Evolutionary conservation across 108 stramenopile genomes (phyloP).

Genomic region (Aurantiochytrium sp.): DNA sequence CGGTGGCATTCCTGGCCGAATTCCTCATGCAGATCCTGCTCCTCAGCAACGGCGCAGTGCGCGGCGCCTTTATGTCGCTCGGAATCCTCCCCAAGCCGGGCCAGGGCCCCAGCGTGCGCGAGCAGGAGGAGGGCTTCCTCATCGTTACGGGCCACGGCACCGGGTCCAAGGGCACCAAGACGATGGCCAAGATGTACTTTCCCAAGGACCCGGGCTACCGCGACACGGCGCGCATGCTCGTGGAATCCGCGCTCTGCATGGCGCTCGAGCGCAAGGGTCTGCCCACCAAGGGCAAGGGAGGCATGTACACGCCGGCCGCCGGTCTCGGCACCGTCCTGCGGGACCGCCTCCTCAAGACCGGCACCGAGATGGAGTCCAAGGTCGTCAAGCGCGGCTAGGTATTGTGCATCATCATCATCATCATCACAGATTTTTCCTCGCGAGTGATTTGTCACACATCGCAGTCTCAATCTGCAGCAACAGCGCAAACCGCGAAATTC

Average conservation of each 20-base stretch:
- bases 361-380: neutral
- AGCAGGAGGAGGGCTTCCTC: neutral
- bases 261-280: neutral
- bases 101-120: neutral
- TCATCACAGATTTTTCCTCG: too few species aligned
- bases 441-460: too few species aligned
- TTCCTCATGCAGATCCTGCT: neutral
- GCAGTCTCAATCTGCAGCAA: too few species aligned
- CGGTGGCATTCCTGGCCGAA: neutral
- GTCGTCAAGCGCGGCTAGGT: too few species aligned
- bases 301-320: neutral
- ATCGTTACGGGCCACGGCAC: neutral
- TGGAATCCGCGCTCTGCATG: conserved; percentile 4
- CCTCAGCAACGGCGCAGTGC: neutral
- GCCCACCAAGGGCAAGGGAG: neutral
- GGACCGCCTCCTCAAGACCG: neutral
- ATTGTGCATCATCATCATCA: too few species aligned
- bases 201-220: neutral
- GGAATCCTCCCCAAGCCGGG: neutral
- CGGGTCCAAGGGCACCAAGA: neutral
- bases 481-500: too few species aligned
- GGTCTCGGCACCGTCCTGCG: neutral
- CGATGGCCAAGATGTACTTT: neutral
- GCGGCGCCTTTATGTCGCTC: neutral
- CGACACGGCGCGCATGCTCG: neutral